Conservation (phyloP, 345 rosid genomes). For the Viola odorata region DNA sequence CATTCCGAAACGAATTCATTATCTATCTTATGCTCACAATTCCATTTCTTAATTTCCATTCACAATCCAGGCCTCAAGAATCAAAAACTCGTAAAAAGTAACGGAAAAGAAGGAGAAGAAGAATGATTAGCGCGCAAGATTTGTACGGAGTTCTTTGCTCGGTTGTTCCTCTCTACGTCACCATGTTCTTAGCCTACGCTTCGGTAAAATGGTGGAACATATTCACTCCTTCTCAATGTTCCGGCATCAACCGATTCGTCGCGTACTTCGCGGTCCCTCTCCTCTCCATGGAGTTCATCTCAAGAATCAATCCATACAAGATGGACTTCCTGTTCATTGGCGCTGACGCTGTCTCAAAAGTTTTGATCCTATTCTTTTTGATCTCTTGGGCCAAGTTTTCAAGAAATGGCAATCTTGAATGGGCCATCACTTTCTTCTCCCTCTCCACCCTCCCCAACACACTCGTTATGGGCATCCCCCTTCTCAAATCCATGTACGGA, state of each 20-base stretch:
- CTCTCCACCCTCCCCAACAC: slow-evolving; percentile 28
- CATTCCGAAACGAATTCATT: too few species aligned
- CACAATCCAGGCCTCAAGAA: too few species aligned
- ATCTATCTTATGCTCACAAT: too few species aligned
- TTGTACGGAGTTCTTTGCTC: slow-evolving; percentile 22
- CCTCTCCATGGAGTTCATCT: slow-evolving; percentile 26
- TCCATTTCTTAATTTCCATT: too few species aligned
- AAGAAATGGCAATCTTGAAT: slow-evolving; percentile 11
- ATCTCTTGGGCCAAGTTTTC: slow-evolving; percentile 15
- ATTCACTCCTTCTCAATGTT: slow-evolving; percentile 28
- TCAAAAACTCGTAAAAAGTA: too few species aligned
- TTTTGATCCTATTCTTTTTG: slow-evolving; percentile 11
- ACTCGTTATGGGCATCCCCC: slow-evolving; percentile 25
- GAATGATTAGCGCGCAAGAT: slow-evolving; percentile 22
- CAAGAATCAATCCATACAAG: slow-evolving; percentile 20
- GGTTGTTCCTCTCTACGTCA: slow-evolving; percentile 25
- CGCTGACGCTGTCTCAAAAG: slow-evolving; percentile 18
- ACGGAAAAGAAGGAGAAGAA: not conserved
- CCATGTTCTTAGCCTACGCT: slow-evolving; percentile 31
- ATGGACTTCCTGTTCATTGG: slow-evolving; percentile 23
- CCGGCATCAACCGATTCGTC: slow-evolving; percentile 29
- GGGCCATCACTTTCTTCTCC: slow-evolving; percentile 30
- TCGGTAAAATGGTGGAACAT: slow-evolving; percentile 28
- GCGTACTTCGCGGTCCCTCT: slow-evolving; percentile 29
- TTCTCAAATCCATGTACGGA: slow-evolving; percentile 25